A percentile compares a stretch with the other conserved stretches of the same genome.
Evolutionary conservation across 2,329 filamentous ascomycete species (phyloP).

Genomic region (Verticillium tricorpus): DNA sequence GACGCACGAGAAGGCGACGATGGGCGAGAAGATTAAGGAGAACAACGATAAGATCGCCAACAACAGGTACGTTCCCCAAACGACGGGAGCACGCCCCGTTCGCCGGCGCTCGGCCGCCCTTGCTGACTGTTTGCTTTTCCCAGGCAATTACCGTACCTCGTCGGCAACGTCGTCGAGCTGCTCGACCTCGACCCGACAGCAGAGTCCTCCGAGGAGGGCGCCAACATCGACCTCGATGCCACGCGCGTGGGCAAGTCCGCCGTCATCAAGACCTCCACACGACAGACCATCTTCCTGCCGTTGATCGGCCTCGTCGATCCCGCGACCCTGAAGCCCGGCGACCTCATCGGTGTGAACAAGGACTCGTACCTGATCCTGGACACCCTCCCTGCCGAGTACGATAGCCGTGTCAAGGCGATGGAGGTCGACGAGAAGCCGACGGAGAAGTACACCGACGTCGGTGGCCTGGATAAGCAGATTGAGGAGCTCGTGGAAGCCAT

Average conservation of each 20-base stretch:
- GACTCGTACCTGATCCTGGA: slow-evolving; percentile 97
- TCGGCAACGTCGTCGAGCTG: slow-evolving; percentile 96
- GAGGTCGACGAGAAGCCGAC: slow-evolving; percentile 99
- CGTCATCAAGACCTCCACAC: slow-evolving; percentile 97
- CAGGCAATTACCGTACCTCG: slow-evolving; percentile 95
- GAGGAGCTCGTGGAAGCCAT: slow-evolving; percentile 98
- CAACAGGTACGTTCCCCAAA: slow-evolving; percentile 64
- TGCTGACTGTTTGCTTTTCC: slow-evolving; percentile 2
- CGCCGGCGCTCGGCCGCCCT: neutral
- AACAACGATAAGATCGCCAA: slow-evolving; percentile 99
- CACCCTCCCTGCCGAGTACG: slow-evolving; percentile 94
- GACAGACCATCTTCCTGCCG: slow-evolving; percentile 97
- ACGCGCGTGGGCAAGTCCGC: slow-evolving; percentile 96
- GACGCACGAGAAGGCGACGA: slow-evolving; percentile 90
- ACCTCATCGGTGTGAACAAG: slow-evolving; percentile 98
- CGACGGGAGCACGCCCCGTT: too few relatives aligned
- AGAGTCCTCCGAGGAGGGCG: slow-evolving; percentile 94
- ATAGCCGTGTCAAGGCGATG: slow-evolving; percentile 99
- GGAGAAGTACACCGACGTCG: slow-evolving; percentile 97
- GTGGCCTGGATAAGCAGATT: slow-evolving; percentile 97
- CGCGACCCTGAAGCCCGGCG: slow-evolving; percentile 88
- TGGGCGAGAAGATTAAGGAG: slow-evolving; percentile 99
- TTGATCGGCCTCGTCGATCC: slow-evolving; percentile 96
- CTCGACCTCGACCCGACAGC: slow-evolving; percentile 93
- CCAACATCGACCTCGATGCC: slow-evolving; percentile 97